Conservation (phyloP, 257 asterid species). For the Solanum habrochaites region DNA sequence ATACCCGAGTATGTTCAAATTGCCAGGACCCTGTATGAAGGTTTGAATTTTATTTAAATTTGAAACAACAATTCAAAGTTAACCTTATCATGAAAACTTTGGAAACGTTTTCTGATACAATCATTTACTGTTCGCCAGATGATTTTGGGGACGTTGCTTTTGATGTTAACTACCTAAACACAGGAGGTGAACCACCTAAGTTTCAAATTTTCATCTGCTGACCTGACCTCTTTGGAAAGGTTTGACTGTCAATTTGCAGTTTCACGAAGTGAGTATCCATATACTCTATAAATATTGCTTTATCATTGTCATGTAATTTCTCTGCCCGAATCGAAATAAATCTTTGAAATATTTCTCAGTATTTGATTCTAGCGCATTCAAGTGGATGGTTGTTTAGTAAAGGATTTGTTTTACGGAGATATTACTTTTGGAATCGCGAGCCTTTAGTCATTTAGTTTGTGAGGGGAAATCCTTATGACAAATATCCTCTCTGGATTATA, state of each 20-base stretch:
- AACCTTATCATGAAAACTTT: neutral
- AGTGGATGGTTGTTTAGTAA: neutral
- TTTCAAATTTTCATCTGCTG: conserved; percentile 71
- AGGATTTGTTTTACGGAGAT: neutral
- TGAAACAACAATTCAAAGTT: neutral
- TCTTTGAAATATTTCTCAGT: neutral
- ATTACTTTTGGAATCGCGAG: neutral
- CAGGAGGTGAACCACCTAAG: conserved; percentile 42
- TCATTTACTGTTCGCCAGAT: conserved; percentile 27
- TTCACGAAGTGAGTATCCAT: neutral
- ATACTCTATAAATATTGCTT: neutral
- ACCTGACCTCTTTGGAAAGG: conserved; percentile 34
- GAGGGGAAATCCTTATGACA: neutral
- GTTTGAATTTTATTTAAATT: conserved; percentile 11
- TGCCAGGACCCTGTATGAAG: conserved; percentile 88
- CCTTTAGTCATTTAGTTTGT: neutral
- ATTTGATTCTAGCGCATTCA: neutral
- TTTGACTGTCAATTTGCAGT: neutral
- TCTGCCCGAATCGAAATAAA: neutral
- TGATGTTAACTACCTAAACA: conserved; percentile 81
- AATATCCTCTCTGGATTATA: neutral
- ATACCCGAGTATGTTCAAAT: conserved; percentile 52
- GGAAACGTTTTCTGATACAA: neutral
- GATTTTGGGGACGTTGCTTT: conserved; percentile 74
- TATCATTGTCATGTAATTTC: neutral